A percentile compares a stretch with the other conserved stretches of the same genome.
Evolutionary conservation across 1,284 basidiomycete species (phyloP).

Genomic region (Sporisorium graminicola): DNA sequence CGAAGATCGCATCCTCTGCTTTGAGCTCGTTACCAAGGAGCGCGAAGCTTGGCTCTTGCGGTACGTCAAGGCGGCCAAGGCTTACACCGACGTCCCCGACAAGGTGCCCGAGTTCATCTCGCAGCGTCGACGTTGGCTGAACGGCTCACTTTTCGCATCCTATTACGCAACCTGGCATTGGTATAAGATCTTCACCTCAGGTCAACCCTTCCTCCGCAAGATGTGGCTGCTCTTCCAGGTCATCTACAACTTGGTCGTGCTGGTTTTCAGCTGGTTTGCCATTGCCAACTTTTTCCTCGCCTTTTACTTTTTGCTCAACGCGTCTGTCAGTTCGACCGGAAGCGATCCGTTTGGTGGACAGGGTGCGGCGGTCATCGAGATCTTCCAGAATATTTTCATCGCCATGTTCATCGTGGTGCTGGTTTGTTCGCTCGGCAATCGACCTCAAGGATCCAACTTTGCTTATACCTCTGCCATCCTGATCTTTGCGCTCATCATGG

Average conservation of each 20-base stretch:
- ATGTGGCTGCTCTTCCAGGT: slow-evolving; percentile 63
- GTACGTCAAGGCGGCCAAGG: slow-evolving; percentile 67
- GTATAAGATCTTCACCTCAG: slow-evolving; percentile 63
- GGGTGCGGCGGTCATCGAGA: slow-evolving; percentile 59
- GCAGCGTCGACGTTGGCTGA: slow-evolving; percentile 66
- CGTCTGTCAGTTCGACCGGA: slow-evolving; percentile 32
- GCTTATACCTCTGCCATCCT: slow-evolving; percentile 63
- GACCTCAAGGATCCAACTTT: slow-evolving; percentile 63
- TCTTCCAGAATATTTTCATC: slow-evolving; percentile 64
- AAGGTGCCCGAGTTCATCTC: slow-evolving; percentile 64
- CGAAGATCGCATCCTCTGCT: slow-evolving; percentile 67
- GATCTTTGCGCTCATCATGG: slow-evolving; percentile 63
- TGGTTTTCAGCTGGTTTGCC: slow-evolving; percentile 66
- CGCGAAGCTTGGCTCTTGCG: slow-evolving; percentile 63
- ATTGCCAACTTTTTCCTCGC: slow-evolving; percentile 63
- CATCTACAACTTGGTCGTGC: slow-evolving; percentile 62
- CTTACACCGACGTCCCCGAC: slow-evolving; percentile 67
- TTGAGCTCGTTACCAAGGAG: slow-evolving; percentile 70
- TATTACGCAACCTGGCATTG: slow-evolving; percentile 66
- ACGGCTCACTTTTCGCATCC: slow-evolving; percentile 64
- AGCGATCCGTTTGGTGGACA: slow-evolving; percentile 50
- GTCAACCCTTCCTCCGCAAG: slow-evolving; percentile 61
- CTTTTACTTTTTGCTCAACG: slow-evolving; percentile 62
- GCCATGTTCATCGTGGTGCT: slow-evolving; percentile 67
- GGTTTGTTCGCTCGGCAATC: slow-evolving; percentile 67